These are phyloP conservation scores for Ceratobasidium sp. DNA, from an alignment of 1,284 basidiomycete species.

Conservation along the genomic window DNA sequence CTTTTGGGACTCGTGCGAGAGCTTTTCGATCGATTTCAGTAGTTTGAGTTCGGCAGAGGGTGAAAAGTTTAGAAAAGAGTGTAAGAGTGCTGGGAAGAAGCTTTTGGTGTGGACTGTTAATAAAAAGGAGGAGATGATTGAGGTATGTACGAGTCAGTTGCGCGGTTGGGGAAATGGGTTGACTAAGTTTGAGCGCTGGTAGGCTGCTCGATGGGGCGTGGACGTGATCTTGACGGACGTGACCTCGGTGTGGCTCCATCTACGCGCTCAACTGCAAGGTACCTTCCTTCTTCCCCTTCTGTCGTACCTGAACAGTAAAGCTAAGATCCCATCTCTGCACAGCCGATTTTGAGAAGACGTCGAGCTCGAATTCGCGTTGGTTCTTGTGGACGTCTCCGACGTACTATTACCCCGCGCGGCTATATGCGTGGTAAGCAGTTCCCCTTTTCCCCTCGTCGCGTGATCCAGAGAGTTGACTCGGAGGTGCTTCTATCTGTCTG, in stretches of 20 bases:
- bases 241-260: slow-evolving; percentile 81
- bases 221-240: slow-evolving; percentile 92
- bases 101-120: slow-evolving; percentile 99
- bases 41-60: slow-evolving; percentile 78
- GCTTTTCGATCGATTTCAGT: slow-evolving; percentile 89
- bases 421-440: slow-evolving; percentile 54
- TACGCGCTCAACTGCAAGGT: slow-evolving; percentile 78
- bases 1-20: slow-evolving; percentile 92
- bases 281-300: slow-evolving; percentile 52
- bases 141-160: slow-evolving; percentile 66
- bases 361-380: slow-evolving; percentile 59
- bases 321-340: background rate
- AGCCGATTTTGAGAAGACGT: slow-evolving; percentile 47
- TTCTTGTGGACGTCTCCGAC: slow-evolving; percentile 81
- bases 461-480: slow-evolving; percentile 13
- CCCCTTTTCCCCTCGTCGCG: background rate
- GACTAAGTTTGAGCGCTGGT: slow-evolving; percentile 31
- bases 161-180: slow-evolving; percentile 44
- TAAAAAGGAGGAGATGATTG: slow-evolving; percentile 91
- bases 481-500: slow-evolving; percentile 22
- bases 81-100: slow-evolving; percentile 84
- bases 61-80: slow-evolving; percentile 81
- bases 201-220: slow-evolving; percentile 93
- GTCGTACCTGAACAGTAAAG: slow-evolving; percentile 17
- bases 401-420: slow-evolving; percentile 70